Percentiles rank a stretch among this genome's conserved stretches.
Evolutionary conservation across 2,329 filamentous ascomycete species (phyloP).

Genomic region (Alternaria sp.): DNA sequence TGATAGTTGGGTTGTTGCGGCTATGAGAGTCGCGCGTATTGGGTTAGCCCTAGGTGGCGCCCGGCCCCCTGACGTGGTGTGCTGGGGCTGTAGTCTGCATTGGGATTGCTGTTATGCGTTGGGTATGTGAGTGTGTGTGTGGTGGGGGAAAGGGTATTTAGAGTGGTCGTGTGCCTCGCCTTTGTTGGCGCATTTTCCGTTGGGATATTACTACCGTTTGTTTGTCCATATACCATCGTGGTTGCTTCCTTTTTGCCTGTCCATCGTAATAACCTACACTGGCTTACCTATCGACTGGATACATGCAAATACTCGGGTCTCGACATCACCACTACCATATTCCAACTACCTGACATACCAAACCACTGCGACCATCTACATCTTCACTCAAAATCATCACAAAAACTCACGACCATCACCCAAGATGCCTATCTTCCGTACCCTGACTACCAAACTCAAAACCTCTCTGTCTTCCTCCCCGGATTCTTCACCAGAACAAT

Average conservation of each 20-base stretch:
- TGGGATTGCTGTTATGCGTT: conserved; percentile 4
- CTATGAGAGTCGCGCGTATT: not conserved
- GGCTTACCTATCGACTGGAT: not conserved
- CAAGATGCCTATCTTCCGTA: conserved; percentile 43
- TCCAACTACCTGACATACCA: not conserved
- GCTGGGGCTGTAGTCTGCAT: conserved; percentile 2
- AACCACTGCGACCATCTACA: not conserved
- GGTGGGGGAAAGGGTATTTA: conserved; percentile 3
- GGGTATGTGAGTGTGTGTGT: conserved; percentile 4
- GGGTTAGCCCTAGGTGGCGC: conserved; percentile 3
- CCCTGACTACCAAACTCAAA: conserved; percentile 42
- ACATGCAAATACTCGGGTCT: conserved; percentile 10
- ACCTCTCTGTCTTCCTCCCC: conserved; percentile 39
- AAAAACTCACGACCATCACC: not conserved
- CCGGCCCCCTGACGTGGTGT: conserved; percentile 5
- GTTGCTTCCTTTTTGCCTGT: not conserved
- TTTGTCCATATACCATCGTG: not conserved
- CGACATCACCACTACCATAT: not conserved
- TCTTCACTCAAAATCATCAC: not conserved
- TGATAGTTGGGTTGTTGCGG: conserved; percentile 10
- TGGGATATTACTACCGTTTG: conserved; percentile 3
- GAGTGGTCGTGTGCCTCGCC: conserved; percentile 1
- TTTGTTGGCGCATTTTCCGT: not conserved
- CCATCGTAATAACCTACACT: not conserved
- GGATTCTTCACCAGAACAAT: conserved; percentile 21